Base-by-base conservation (phyloP, 2,329 filamentous ascomycete genomes). In the Clonostachys rhizophaga region DNA sequence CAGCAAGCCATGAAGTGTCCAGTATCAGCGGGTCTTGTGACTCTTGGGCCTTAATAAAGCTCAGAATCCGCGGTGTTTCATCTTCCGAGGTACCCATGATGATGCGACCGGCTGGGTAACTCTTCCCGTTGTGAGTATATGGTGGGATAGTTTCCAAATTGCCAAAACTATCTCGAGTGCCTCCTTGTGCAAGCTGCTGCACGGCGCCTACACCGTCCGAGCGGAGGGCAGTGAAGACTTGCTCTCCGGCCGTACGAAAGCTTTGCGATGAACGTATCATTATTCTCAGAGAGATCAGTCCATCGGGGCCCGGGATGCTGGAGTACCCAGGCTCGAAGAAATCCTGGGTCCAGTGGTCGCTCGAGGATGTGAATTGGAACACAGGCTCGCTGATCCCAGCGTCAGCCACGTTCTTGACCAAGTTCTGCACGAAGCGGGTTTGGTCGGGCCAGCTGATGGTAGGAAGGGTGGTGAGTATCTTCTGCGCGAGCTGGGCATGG, bases 111-210 rank as follows among this genome's bases (percentile, higher is more conserved):
- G 52, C 52, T 0, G 55, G 55, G 5, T 54, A 62, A 2, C 42
- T 44, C 13, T 49, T 53, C 0, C 52, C 56, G 3, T 55, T 50
- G 43, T 52, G 34, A 2, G 33, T 51, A 20, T 60, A 56, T 0
- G 67, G 67, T 5, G 65, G 68, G 30, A 69, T 68, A 0, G 64
- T 65, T 47, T 70, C 67, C 5, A 71, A 43, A 46, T 70, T 70
- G 0, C 67, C 61, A 5, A 45, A 48, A 0, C 52, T 54, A 33
- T 62, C 56, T 30, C 55, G 55, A 10, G 46, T 49, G 6, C 51
- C 51, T n/a, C 49, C 18, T 11, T 43, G 24, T 6, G 24, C 33
- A 2, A 47, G 41, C 24, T 54, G 50, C 52, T 69, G 62, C 3
- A 67, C 58, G 1, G 57, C 65, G 1, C 64, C 64, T 1, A 64